Evolutionary conservation across 176 grass and related monocot genomes (phyloP).

Genomic region (Triticum aestivum): IWGSC_CS_RefSeq_v2.1 NC_057807.1:648389568-648390067

Average conservation of each 20-base stretch:
- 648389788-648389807: neutral
- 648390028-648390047: neutral
- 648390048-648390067: fast-evolving
- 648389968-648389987: neutral
- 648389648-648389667: no score
- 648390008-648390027: neutral
- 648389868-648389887: neutral
- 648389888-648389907: neutral
- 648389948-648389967: slow-evolving; percentile 9
- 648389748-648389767: neutral
- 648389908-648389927: neutral
- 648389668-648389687: neutral
- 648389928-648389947: neutral
- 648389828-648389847: neutral
- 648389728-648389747: neutral
- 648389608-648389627: neutral
- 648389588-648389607: neutral
- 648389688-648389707: neutral
- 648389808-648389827: neutral
- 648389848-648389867: neutral
- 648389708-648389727: neutral
- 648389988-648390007: neutral
- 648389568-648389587: neutral
- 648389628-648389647: neutral
- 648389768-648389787: neutral